A percentile compares a stretch with the other conserved stretches of the same genome.
Evolutionary conservation across 139 green algal genomes (phyloP).

Genomic region (Tetratostichococcus sp.): DNA sequence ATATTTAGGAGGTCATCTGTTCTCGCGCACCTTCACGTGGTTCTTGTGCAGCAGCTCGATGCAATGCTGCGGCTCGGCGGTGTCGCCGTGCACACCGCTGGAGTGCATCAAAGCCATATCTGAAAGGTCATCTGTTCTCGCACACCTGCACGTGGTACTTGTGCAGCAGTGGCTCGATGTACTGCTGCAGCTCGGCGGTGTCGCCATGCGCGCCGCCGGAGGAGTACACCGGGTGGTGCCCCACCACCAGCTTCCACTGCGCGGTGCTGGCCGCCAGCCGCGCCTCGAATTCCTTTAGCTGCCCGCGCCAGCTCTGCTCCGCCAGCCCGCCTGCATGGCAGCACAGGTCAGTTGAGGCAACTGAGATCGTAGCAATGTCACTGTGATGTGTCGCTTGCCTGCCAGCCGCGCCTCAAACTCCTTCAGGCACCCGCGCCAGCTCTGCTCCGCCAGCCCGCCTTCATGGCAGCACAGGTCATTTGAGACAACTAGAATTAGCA

Average conservation of each 20-base stretch:
- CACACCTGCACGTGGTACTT: slow-evolving; percentile 33
- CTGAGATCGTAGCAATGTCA: no score
- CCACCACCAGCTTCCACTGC: slow-evolving; percentile 65
- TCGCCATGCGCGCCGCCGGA: slow-evolving; percentile 29
- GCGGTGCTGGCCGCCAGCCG: slow-evolving; percentile 32
- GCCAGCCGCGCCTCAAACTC: slow-evolving; percentile 38
- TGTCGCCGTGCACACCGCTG: no score
- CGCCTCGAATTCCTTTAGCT: slow-evolving; percentile 35
- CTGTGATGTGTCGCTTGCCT: no score
- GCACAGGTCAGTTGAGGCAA: neutral
- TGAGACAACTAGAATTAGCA: no score
- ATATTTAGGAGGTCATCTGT: no score
- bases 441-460: slow-evolving; percentile 57
- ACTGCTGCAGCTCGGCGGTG: slow-evolving; percentile 6
- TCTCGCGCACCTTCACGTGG: neutral
- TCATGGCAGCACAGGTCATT: neutral
- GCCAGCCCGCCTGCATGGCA: slow-evolving; percentile 42
- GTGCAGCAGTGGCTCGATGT: slow-evolving; percentile 39
- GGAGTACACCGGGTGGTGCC: slow-evolving; percentile 54
- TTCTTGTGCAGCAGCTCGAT: neutral
- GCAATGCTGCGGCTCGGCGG: neutral
- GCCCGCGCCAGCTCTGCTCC: slow-evolving; percentile 37
- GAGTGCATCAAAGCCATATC: no score
- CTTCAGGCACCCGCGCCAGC: slow-evolving; percentile 26
- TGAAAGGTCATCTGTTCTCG: no score